A percentile compares a stretch with the other conserved stretches of the same genome.
phyloP scores from a whole-genome alignment of 1,284 basidiomycete genomes.

The Apiotrichum sp. region DNA sequence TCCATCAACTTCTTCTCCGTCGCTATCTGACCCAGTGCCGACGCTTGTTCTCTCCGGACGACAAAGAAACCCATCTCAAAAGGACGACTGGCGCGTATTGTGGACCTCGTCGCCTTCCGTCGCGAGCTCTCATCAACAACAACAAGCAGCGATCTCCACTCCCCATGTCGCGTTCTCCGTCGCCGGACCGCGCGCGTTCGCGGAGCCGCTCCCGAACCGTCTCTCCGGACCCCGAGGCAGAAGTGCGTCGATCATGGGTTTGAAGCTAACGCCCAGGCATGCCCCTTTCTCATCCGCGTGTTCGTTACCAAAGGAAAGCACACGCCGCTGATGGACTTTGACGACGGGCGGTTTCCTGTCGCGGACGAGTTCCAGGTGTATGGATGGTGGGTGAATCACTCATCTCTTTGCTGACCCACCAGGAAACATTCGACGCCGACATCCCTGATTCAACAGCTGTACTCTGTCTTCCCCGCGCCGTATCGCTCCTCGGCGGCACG shows the following conservation, averaged over 20 bases:
- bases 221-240: constrained; percentile 3
- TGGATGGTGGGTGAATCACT: constrained; percentile 30
- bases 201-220: constrained; percentile 2
- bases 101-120: too few relatives aligned
- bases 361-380: constrained; percentile 39
- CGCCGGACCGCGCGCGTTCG: constrained; percentile 6
- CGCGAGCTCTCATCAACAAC: too few relatives aligned
- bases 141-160: too few relatives aligned
- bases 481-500: constrained; percentile 37
- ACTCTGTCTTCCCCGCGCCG: constrained; percentile 33
- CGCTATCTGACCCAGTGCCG: too few relatives aligned
- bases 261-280: constrained; percentile 6
- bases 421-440: constrained; percentile 40
- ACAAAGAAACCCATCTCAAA: too few relatives aligned
- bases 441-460: constrained; percentile 35
- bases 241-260: neutral
- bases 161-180: constrained; percentile 9
- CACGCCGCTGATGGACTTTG: constrained; percentile 37
- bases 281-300: constrained; percentile 41
- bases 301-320: constrained; percentile 39
- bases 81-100: too few relatives aligned
- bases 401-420: neutral
- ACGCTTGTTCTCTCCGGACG: too few relatives aligned
- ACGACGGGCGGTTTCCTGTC: constrained; percentile 33
- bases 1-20: too few relatives aligned